Conservation (phyloP, 1,284 basidiomycete genomes). For the Takashimella koratensis region DNA sequence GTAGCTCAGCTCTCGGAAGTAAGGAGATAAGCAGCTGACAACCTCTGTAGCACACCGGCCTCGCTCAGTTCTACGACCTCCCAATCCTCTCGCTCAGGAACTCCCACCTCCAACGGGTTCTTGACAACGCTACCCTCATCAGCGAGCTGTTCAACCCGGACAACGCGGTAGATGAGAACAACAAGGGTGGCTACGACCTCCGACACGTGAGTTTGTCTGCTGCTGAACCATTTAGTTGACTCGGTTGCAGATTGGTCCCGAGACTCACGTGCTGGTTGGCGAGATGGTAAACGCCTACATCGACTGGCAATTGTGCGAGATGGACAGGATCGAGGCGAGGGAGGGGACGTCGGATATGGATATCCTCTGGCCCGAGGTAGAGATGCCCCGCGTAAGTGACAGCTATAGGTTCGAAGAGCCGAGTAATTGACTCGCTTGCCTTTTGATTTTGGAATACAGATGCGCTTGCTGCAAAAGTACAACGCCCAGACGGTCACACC, state of each 20-base stretch:
- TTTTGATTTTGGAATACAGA: too few relatives aligned
- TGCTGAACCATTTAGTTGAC: too few relatives aligned
- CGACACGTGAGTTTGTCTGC: slow-evolving; percentile 33
- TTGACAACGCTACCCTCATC: slow-evolving; percentile 21
- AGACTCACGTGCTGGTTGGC: slow-evolving; percentile 28
- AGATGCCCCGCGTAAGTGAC: slow-evolving; percentile 26
- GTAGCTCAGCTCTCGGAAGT: slow-evolving; percentile 1
- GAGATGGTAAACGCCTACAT: slow-evolving; percentile 37
- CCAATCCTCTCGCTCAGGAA: slow-evolving; percentile 39
- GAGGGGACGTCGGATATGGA: slow-evolving; percentile 12
- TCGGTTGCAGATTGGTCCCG: neutral
- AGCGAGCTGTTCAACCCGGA: slow-evolving; percentile 22
- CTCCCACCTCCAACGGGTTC: slow-evolving; percentile 21
- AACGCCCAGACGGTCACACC: slow-evolving; percentile 13
- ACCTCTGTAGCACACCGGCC: slow-evolving; percentile 25
- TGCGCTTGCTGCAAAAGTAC: slow-evolving; percentile 28
- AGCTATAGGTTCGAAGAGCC: neutral
- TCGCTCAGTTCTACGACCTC: slow-evolving; percentile 41
- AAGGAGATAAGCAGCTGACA: neutral
- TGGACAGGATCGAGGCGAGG: slow-evolving; percentile 26
- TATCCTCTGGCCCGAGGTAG: slow-evolving; percentile 22
- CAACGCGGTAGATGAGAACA: slow-evolving; percentile 11
- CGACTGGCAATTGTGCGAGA: slow-evolving; percentile 40
- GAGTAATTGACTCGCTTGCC: neutral
- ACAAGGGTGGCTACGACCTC: slow-evolving; percentile 28